A percentile compares a stretch with the other conserved stretches of the same genome.
Evolutionary conservation across 2,329 filamentous ascomycete species (phyloP).

Genomic region (Fusarium brachygibbosum): DNA sequence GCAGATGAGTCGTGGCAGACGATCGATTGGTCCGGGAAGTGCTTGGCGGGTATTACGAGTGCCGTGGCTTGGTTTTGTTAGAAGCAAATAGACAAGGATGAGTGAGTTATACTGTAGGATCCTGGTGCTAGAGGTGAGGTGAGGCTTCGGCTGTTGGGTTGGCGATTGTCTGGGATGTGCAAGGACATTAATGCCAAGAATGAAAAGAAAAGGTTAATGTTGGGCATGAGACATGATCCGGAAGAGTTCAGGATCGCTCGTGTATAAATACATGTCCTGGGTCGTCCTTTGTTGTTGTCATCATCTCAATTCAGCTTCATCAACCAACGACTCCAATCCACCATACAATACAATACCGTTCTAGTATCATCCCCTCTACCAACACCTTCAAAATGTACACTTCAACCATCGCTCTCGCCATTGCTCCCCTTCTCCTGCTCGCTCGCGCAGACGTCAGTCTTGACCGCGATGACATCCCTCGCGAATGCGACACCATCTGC

Average conservation of each 20-base stretch:
- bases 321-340: background rate
- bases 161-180: constrained; percentile 17
- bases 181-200: constrained; percentile 17
- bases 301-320: constrained; percentile 6
- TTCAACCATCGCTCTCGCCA: constrained; percentile 48
- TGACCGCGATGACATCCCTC: constrained; percentile 53
- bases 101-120: background rate
- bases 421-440: constrained; percentile 49
- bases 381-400: constrained; percentile 48
- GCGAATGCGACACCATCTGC: constrained; percentile 55
- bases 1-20: constrained; percentile 23
- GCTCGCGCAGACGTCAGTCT: constrained; percentile 54
- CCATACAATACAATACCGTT: background rate
- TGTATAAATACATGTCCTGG: constrained; percentile 28
- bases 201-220: background rate
- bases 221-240: constrained; percentile 4
- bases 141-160: constrained; percentile 32
- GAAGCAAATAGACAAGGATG: constrained; percentile 5
- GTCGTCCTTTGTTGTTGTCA: background rate
- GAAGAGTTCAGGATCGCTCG: background rate
- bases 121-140: background rate
- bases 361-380: background rate
- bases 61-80: constrained; percentile 24
- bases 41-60: constrained; percentile 36
- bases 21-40: constrained; percentile 15